Evolutionary conservation across 495 filamentous ascomycete genomes (phyloP), one percentile per base, ranked within the genome.

Genomic region (Penicillium canescens): DNA sequence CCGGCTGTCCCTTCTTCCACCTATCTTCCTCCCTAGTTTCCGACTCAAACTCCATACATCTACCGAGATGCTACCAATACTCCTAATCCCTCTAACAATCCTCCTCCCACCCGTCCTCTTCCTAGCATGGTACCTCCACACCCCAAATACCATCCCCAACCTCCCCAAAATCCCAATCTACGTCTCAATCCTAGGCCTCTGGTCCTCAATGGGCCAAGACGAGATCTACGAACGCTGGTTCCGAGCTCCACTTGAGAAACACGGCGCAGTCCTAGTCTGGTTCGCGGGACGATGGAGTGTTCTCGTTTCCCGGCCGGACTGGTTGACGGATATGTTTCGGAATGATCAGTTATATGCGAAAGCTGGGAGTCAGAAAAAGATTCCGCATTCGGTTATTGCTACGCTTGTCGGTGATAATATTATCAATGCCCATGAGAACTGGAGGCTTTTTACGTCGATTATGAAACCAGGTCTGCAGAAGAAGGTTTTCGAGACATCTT

Each of bases 231-330:
- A 70, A 20, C 56, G 55, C 1, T 71, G 64, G 63, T 61, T 71
- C 2, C 52, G 64, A 0, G 34, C 47, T 18, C 67, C 67, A 4
- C 51, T 67, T 0, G 62, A 62, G 18, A 52, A 60, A 35, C 61
- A 80, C 44, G 78, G 78, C 9, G 76, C 75, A 0, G 77, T 81
- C 5, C 65, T 71, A 36, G 63, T 79, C 42, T 81, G 69, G 61
- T 66, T 73, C 47, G 73, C 61, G 4, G 74, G 70, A 8, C 62
- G 59, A 16, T 77, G 74, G 74, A 75, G 69, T 28, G 51, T 77
- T 6, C 69, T 76, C 1, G 61, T 72, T 1, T 63, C 57, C 5
- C 52, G 60, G 21, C 74, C 78, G 0, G 45, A 63, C 2, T 75
- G 68, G 43, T 51, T 81, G 10, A 62, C 63, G 6, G 66, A 77